phyloP scores from a whole-genome alignment of 495 filamentous ascomycete genomes.

The Hyaloscypha bicolor region DNA sequence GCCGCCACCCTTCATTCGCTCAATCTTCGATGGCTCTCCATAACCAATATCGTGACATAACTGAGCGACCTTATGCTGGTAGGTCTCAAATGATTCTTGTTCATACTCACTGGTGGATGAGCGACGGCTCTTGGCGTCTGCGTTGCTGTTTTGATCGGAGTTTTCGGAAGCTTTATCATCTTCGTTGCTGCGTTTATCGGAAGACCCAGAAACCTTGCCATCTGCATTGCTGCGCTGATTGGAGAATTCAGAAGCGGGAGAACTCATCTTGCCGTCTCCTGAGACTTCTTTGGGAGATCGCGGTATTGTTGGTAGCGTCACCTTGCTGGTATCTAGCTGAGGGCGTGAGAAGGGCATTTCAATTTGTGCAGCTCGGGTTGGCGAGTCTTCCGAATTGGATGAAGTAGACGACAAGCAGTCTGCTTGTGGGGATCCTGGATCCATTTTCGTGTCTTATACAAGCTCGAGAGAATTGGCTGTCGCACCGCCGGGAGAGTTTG shows the following conservation, averaged over 20 bases:
- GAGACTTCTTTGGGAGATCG: background rate
- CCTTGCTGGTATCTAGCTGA: background rate
- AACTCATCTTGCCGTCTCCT: background rate
- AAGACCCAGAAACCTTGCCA: too few species aligned
- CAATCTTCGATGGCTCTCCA: slow-evolving; percentile 10
- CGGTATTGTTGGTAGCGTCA: background rate
- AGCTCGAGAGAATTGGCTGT: background rate
- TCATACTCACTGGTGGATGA: background rate
- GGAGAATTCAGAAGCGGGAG: too few species aligned
- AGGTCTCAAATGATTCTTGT: slow-evolving; percentile 15
- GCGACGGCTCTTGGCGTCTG: background rate
- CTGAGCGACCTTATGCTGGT: slow-evolving; percentile 8
- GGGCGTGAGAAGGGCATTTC: background rate
- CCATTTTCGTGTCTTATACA: background rate
- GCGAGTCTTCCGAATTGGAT: background rate
- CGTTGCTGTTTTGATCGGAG: background rate
- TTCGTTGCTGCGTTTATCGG: too few species aligned
- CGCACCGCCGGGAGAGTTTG: background rate
- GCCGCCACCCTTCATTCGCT: slow-evolving; percentile 20
- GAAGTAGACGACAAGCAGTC: background rate
- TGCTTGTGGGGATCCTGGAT: background rate
- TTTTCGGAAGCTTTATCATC: too few species aligned
- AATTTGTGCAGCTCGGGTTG: background rate
- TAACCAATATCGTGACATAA: slow-evolving; percentile 10
- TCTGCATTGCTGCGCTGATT: too few species aligned